These are phyloP conservation scores for Gyromitra esculenta DNA, from an alignment of 2,329 filamentous ascomycete genomes.

Conservation along the genomic window DNA sequence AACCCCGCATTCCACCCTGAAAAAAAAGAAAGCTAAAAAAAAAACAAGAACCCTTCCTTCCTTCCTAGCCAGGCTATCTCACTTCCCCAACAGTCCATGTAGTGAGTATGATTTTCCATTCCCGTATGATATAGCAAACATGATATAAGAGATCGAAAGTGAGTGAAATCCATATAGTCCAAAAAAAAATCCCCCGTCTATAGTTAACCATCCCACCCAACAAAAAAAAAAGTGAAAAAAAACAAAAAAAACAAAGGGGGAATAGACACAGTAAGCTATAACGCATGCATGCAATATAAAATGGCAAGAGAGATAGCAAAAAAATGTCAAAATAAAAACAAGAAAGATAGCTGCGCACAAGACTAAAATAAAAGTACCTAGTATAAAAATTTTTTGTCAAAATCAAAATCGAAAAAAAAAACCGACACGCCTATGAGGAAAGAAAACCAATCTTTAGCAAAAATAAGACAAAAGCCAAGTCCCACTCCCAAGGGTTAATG, in stretches of 20 bases:
- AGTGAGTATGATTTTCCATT: constrained; percentile 22
- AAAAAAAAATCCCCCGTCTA: constrained; percentile 45
- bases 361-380: constrained; percentile 49
- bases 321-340: constrained; percentile 53
- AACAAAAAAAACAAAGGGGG: constrained; percentile 44
- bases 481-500: constrained; percentile 38
- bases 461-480: constrained; percentile 29
- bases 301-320: constrained; percentile 28
- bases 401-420: constrained; percentile 49
- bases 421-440: constrained; percentile 44
- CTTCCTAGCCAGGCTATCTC: constrained; percentile 27
- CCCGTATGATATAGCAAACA: constrained; percentile 29
- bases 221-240: constrained; percentile 36
- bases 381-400: constrained; percentile 47
- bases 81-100: neutral
- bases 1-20: constrained; percentile 42
- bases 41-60: constrained; percentile 22
- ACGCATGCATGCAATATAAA: constrained; percentile 47
- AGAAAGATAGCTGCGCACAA: constrained; percentile 52
- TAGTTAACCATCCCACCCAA: constrained; percentile 50
- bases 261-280: constrained; percentile 52
- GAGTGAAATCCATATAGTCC: constrained; percentile 49
- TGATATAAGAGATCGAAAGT: constrained; percentile 42
- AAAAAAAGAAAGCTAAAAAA: constrained; percentile 36
- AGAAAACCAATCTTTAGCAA: constrained; percentile 46